Evolutionary conservation across 1,284 basidiomycete species (phyloP).

Genomic region (Schizophyllum amplum): DNA sequence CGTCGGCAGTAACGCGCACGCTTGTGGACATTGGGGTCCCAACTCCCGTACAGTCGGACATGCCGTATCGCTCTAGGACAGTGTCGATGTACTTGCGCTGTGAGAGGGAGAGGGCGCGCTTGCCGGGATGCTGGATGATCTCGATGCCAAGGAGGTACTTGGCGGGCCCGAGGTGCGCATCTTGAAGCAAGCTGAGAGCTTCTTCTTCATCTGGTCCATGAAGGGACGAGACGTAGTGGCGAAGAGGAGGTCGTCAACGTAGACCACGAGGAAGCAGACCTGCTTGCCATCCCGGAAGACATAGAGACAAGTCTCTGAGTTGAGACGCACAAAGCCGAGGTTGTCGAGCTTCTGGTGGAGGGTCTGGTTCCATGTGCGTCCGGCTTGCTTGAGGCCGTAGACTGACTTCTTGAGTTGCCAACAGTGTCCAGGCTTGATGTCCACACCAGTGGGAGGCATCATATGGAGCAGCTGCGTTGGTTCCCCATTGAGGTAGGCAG

Average conservation of each 20-base stretch:
- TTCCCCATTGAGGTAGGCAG: slow-evolving; percentile 23
- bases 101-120: slow-evolving; percentile 18
- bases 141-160: slow-evolving; percentile 23
- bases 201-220: slow-evolving; percentile 13
- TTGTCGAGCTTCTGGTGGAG: slow-evolving; percentile 10
- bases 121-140: slow-evolving; percentile 17
- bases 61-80: slow-evolving; percentile 21
- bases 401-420: slow-evolving; percentile 13
- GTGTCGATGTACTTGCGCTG: slow-evolving; percentile 23
- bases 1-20: slow-evolving; percentile 6
- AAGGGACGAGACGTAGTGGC: slow-evolving; percentile 10
- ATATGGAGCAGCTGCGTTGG: slow-evolving; percentile 15
- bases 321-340: slow-evolving; percentile 15
- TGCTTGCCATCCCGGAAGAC: slow-evolving; percentile 9
- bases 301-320: slow-evolving; percentile 19
- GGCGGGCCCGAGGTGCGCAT: slow-evolving; percentile 23
- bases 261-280: slow-evolving; percentile 15
- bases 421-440: slow-evolving; percentile 8
- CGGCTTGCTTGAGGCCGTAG: slow-evolving; percentile 19
- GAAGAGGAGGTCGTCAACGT: slow-evolving; percentile 18
- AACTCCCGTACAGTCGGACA: slow-evolving; percentile 18
- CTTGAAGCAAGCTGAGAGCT: slow-evolving; percentile 18
- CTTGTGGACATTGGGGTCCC: slow-evolving; percentile 20
- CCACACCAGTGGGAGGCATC: slow-evolving; percentile 12
- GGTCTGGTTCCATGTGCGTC: slow-evolving; percentile 16